These are phyloP conservation scores for Clarireedia monteithiana DNA, from an alignment of 2,329 filamentous ascomycete genomes.

Conservation along the genomic window DNA sequence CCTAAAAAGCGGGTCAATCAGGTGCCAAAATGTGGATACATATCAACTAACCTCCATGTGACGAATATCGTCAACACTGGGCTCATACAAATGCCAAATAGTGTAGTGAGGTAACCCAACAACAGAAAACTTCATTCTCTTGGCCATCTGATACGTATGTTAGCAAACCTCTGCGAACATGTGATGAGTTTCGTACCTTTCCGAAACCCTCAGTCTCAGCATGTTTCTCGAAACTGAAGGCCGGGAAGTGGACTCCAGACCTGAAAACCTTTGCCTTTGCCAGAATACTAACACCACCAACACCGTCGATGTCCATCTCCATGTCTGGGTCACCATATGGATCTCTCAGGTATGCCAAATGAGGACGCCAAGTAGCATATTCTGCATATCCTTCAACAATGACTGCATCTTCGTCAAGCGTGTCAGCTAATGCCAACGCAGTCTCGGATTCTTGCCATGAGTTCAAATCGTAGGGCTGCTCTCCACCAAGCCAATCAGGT, in stretches of 20 bases:
- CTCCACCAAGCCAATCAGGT: constrained; percentile 95
- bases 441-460: constrained; percentile 99
- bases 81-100: constrained; percentile 99
- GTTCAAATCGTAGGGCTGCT: constrained; percentile 97
- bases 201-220: constrained; percentile 98
- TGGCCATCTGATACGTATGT: constrained; percentile 67
- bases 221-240: constrained; percentile 97
- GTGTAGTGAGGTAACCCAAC: constrained; percentile 95
- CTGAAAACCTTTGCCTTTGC: constrained; percentile 95
- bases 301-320: constrained; percentile 99
- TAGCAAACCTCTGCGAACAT: constrained; percentile 7
- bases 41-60: constrained; percentile 73
- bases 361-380: constrained; percentile 96
- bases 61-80: constrained; percentile 92
- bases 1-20: constrained; percentile 38
- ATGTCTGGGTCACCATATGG: constrained; percentile 97
- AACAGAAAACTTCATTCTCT: constrained; percentile 90
- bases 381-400: constrained; percentile 99
- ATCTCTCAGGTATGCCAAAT: constrained; percentile 92
- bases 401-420: constrained; percentile 92
- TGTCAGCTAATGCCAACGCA: constrained; percentile 85
- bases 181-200: constrained; percentile 55
- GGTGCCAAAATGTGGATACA: background rate
- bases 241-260: constrained; percentile 91
- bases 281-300: constrained; percentile 93